Base-by-base conservation (phyloP, 129 eudicot genomes). In the Flaveria brownii region DNA sequence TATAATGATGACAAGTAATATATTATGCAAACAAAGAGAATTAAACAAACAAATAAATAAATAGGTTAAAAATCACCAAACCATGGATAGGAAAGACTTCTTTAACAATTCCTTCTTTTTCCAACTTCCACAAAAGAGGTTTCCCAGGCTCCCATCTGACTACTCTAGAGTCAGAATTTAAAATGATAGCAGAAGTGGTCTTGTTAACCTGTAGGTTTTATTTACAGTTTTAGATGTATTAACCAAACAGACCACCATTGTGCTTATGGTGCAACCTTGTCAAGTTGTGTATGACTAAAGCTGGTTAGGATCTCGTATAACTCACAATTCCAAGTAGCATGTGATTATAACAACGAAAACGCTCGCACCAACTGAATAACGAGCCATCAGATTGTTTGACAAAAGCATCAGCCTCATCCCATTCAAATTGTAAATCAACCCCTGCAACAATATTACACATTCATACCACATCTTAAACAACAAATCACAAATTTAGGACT, bases 81-180 rank as follows among this genome's bases (percentile, higher is more conserved):
- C 99, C 99, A 77, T 94, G 97, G 72, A 94, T 77, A 77, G 99
- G 96, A 71, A 87, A 91, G 26, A 94, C 91, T 86, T 94, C 96
- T 76, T 94, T 91, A 77, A 91, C 86, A 64, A 94, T 83, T 61
- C 85, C 88, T 72, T 75, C 80, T 23, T 78, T 66, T 78, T 91
- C 93, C 78, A 88, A 71, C 77, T 84, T 94, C 78, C 76, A 86
- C 75, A 94, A 75, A 70, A 94, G 90, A 61, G 92, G 78, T 77
- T 94, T 91, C 66, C 90, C 86, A 23, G 85, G 86, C 68, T 84
- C 85, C 98, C 98, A 94, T n/a, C 56, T 56, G 25, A 90, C 70
- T 15, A 81, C 88, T 59, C 74, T 81, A 33, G 80, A 9, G 47
- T 81, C 90, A 20, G 57, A 85, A 77, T 74, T 78, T 36, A 94